A percentile compares a stretch with the other conserved stretches of the same genome.
Conservation (phyloP, 176 grass and related monocot species). For the Alloteropsis semialata region DNA sequence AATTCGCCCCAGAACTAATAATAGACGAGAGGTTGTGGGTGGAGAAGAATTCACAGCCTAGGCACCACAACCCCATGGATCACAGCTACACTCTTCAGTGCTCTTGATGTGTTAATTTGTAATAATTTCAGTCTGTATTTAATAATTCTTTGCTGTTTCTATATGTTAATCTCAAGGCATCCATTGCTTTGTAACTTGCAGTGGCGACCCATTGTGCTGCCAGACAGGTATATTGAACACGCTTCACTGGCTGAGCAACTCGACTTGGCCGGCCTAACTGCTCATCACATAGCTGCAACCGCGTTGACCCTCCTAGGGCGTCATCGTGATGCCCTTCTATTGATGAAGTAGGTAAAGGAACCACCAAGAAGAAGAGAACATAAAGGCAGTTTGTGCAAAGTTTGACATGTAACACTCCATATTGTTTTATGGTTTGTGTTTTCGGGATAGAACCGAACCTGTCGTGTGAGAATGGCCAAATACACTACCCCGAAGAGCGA, state of each 20-base stretch:
- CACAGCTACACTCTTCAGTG: background rate
- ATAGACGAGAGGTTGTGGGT: too few relatives aligned
- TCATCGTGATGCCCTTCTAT: conserved; percentile 58
- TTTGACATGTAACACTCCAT: background rate
- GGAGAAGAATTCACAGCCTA: too few relatives aligned
- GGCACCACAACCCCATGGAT: background rate
- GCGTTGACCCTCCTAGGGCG: conserved; percentile 64
- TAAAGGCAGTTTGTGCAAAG: background rate
- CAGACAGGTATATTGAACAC: conserved; percentile 67
- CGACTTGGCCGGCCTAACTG: conserved; percentile 61
- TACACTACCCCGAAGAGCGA: background rate
- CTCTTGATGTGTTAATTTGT: conserved; percentile 1
- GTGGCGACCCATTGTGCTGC: conserved; percentile 74
- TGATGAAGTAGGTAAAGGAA: conserved; percentile 41
- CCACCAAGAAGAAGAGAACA: background rate
- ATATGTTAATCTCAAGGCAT: background rate
- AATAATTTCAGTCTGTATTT: background rate
- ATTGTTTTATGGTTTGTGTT: background rate
- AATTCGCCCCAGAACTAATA: too few relatives aligned
- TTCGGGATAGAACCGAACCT: background rate
- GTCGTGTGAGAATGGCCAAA: background rate
- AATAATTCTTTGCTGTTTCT: background rate
- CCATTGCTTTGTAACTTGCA: conserved; percentile 26
- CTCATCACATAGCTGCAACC: conserved; percentile 74
- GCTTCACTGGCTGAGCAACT: conserved; percentile 55